phyloP scores from a whole-genome alignment of 352 stramenopile genomes.

The Globisporangium ultimum region DNA sequence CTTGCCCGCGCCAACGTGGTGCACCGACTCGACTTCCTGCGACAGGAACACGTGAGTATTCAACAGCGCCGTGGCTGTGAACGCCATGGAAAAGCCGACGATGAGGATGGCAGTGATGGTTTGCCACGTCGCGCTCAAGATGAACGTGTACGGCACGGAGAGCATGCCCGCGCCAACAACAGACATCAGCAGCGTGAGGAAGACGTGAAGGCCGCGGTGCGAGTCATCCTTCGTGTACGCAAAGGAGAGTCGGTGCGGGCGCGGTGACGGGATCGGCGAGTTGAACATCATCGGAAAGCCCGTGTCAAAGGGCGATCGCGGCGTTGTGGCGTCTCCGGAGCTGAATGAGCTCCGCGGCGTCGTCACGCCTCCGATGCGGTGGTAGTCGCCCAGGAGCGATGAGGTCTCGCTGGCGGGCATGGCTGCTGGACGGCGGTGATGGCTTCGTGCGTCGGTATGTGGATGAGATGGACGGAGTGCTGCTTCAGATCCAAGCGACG shows the following conservation, averaged over 20 bases:
- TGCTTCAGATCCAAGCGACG: not conserved
- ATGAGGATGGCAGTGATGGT: slow-evolving; percentile 38
- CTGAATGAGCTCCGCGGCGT: slow-evolving; percentile 11
- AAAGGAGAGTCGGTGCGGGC: slow-evolving; percentile 53
- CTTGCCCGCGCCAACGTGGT: slow-evolving; percentile 45
- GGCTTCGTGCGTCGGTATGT: not conserved
- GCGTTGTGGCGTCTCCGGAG: slow-evolving; percentile 18
- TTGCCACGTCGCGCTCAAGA: slow-evolving; percentile 38
- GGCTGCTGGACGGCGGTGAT: not conserved
- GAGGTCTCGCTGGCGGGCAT: slow-evolving; percentile 8
- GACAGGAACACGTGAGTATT: slow-evolving; percentile 54
- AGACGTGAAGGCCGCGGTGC: slow-evolving; percentile 26
- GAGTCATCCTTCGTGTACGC: slow-evolving; percentile 22
- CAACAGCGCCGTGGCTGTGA: slow-evolving; percentile 56
- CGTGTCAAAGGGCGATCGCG: slow-evolving; percentile 63
- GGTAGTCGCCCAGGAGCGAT: slow-evolving; percentile 15
- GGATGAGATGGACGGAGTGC: not conserved
- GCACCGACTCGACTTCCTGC: slow-evolving; percentile 32
- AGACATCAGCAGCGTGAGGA: slow-evolving; percentile 76
- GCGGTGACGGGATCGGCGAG: slow-evolving; percentile 48
- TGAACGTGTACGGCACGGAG: slow-evolving; percentile 68
- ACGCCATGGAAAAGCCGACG: slow-evolving; percentile 52
- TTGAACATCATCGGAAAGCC: slow-evolving; percentile 69
- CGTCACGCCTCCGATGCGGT: slow-evolving; percentile 10
- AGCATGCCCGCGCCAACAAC: slow-evolving; percentile 72